A percentile compares a stretch with the other conserved stretches of the same genome.
These are phyloP conservation scores for Zygnema cylindricum DNA, from an alignment of 139 green algal genomes.

Conservation along the genomic window DNA sequence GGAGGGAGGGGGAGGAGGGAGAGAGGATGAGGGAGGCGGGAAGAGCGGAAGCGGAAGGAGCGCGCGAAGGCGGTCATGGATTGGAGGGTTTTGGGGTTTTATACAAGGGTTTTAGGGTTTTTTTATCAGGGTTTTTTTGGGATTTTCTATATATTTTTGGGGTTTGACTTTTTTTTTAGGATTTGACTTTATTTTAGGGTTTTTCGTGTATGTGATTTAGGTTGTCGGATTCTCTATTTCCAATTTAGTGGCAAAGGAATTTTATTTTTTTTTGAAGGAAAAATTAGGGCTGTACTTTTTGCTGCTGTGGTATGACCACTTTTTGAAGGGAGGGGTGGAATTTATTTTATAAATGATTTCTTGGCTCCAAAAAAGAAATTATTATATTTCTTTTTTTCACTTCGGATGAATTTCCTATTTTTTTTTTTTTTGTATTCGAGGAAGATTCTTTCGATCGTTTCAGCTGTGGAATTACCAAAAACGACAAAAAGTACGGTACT, in stretches of 20 bases:
- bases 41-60: no score
- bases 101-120: not conserved
- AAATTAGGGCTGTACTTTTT: not conserved
- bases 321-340: no score
- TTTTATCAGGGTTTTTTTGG: not conserved
- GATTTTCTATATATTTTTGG: not conserved
- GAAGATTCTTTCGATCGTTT: no score
- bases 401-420: no score
- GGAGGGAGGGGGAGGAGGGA: not conserved
- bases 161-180: not conserved
- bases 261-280: not conserved
- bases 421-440: no score
- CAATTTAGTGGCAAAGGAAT: not conserved
- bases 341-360: no score
- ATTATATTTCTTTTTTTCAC: no score
- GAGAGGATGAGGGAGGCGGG: not conserved
- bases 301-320: no score
- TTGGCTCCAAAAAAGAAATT: no score
- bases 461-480: no score
- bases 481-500: no score
- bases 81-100: not conserved
- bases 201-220: not conserved
- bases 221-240: not conserved
- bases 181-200: not conserved
- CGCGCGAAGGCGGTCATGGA: conserved; percentile 1